Base-by-base conservation (phyloP, 495 filamentous ascomycete genomes). In the Tuber indicum region DNA sequence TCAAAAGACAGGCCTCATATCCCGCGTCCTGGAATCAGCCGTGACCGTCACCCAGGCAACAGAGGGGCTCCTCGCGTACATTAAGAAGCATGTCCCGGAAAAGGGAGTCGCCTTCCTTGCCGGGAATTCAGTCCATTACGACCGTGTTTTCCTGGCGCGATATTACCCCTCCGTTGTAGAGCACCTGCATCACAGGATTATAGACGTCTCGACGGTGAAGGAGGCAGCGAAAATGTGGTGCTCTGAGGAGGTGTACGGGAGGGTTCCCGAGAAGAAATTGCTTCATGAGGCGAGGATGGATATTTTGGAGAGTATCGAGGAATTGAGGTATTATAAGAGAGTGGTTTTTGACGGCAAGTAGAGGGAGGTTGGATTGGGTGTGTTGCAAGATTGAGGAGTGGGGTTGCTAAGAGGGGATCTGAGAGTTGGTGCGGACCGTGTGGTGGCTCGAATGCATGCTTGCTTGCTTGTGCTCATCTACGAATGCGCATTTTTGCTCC, bases 231-330 rank as follows among this genome's bases (percentile, higher is more conserved):
- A 90, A 71, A 87, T 94, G 73, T 99, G 96, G 96, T 91, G 91
- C 58, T 86, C 88, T 23, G 84, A 86, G 44, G 87, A 89, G 47
- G 81, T 93, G 44, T 76, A 93, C 72, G 75, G 81, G 72, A 84
- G 85, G 62, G 89, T 88, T 23, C 96, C 96, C 4, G 82, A 79
- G 73, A 99, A 99, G 86, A 88, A 88, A 78, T 87, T 87, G 71
- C 85, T 92, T 26, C 96, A 99, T 86, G 88, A 95, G 84, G 96
- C 96, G 0, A 88, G 89, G 77, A 90, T 91, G 76, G 96, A 99
- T 86, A 98, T 99, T 81, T 84, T 98, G 52, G 96, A 99, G 85
- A 97, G 94, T 84, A 97, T 99, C 78, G 91, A 88, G 74, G 96
- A 99, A 85, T 93, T 95, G 79, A 88, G 86, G 76, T 97, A 92